Percentiles rank a stretch among this genome's conserved stretches.
phyloP scores from a whole-genome alignment of 1,284 basidiomycete genomes.

The Pseudozyma tsukubaensis region DNA sequence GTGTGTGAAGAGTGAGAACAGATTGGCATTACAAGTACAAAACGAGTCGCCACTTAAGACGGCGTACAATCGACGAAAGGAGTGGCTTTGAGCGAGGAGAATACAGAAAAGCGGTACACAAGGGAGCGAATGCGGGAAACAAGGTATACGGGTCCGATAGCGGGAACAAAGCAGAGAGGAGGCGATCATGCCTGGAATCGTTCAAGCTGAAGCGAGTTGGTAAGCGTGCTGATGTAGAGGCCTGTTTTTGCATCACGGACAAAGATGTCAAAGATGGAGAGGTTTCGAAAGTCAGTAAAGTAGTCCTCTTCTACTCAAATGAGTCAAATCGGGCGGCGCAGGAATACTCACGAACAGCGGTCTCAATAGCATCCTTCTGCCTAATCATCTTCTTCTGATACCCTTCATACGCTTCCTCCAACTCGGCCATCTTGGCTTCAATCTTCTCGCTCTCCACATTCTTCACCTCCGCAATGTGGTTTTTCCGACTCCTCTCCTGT shows the following conservation, averaged over 20 bases:
- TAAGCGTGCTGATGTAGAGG: constrained; percentile 45
- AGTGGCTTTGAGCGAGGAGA: too few species aligned
- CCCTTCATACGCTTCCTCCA: constrained; percentile 35
- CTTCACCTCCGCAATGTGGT: constrained; percentile 34
- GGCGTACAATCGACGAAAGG: not conserved
- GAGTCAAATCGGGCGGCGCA: too few species aligned
- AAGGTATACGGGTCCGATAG: constrained; percentile 17
- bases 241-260: not conserved
- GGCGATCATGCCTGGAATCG: constrained; percentile 21
- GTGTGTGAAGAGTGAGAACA: not conserved
- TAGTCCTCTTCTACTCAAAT: too few species aligned
- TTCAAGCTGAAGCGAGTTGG: constrained; percentile 39
- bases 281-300: too few species aligned
- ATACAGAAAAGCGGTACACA: not conserved
- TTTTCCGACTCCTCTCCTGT: constrained; percentile 33
- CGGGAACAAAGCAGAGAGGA: not conserved
- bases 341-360: constrained; percentile 14
- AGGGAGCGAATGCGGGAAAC: not conserved
- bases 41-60: not conserved
- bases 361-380: constrained; percentile 49
- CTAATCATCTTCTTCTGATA: constrained; percentile 50
- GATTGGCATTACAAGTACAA: not conserved
- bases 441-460: constrained; percentile 45
- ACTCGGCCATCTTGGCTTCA: constrained; percentile 52
- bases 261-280: too few species aligned